Conservation (phyloP, 1,284 basidiomycete genomes). For the Papiliotrema nemorosa region DNA sequence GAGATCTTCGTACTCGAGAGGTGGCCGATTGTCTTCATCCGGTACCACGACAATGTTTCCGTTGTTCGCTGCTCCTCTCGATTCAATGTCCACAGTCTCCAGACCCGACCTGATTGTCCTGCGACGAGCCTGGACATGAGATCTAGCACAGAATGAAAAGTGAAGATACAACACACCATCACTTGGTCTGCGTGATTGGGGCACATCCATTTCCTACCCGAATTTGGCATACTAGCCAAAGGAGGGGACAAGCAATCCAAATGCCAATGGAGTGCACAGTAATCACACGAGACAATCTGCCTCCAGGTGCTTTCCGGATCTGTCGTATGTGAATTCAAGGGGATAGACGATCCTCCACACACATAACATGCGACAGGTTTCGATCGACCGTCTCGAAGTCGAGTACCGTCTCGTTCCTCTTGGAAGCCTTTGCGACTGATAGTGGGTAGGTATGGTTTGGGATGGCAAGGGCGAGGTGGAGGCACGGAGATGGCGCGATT, state of each 20-base stretch:
- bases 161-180: constrained; percentile 42
- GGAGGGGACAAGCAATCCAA: constrained; percentile 94
- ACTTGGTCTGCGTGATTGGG: constrained; percentile 87
- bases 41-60: constrained; percentile 87
- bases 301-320: constrained; percentile 47
- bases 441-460: background rate
- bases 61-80: constrained; percentile 73
- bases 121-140: constrained; percentile 60
- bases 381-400: constrained; percentile 79
- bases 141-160: too few relatives aligned
- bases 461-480: background rate
- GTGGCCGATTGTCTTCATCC: constrained; percentile 48
- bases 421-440: constrained; percentile 76
- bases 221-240: constrained; percentile 75
- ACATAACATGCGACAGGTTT: constrained; percentile 79
- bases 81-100: constrained; percentile 65
- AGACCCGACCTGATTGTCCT: constrained; percentile 69
- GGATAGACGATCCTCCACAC: constrained; percentile 73
- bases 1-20: constrained; percentile 50
- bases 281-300: constrained; percentile 86
- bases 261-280: constrained; percentile 94
- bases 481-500: background rate
- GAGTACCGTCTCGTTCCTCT: constrained; percentile 87
- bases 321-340: constrained; percentile 26
- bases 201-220: constrained; percentile 96